Base-by-base conservation (phyloP, 768 basidiomycete genomes). In the Zangia roseola region DNA sequence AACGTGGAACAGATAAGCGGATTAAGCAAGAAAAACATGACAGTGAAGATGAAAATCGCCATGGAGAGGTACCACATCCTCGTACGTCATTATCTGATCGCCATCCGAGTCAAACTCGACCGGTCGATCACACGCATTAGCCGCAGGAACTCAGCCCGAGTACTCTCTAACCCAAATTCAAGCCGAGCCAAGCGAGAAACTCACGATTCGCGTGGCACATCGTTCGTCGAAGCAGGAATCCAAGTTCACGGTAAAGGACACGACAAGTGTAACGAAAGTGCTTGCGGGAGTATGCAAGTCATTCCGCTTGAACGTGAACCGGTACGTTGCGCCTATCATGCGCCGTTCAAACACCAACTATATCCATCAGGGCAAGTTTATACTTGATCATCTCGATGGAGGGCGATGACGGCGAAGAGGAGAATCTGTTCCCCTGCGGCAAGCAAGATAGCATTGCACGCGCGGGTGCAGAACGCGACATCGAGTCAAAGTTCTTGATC, bases 201-300 rank as follows among this genome's bases (percentile, higher is more conserved):
- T 67, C 30, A 52, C 55, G 50, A 62, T 68, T n/a, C 69, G 66
- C 14, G 64, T 69, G 25, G 59, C 64, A 28, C 66, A 68, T 36
- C 66, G 57, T 9, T 43, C 55, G 0, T 57, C 68, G 7, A 50
- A 50, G 34, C 68, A 68, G 41, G 64, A 68, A 41, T 56, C 68
- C 10, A 69, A 68, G 28, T 69, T 68, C 21, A 64, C 55, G 20
- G 48, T 56, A 5, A 69, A 66, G n/a, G 33, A 44, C 20, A 57
- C 61, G n/a, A 68, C 68, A 17, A 69, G 50, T n/a, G 66, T 69
- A 2, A 40, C 31, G 13, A 68, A 65, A 16, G 61, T 68, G 33
- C 49, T 68, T 5, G 4, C 56, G 3, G 54, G 51, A 5, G 63
- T 55, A 20, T 68, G 66, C 56, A 69, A 53, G 30, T 69, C 66